A percentile compares a stretch with the other conserved stretches of the same genome.
These are phyloP conservation scores for Chenopodium berlandieri DNA, from an alignment of 148 eudicot species.

Conservation along the genomic window DNA sequence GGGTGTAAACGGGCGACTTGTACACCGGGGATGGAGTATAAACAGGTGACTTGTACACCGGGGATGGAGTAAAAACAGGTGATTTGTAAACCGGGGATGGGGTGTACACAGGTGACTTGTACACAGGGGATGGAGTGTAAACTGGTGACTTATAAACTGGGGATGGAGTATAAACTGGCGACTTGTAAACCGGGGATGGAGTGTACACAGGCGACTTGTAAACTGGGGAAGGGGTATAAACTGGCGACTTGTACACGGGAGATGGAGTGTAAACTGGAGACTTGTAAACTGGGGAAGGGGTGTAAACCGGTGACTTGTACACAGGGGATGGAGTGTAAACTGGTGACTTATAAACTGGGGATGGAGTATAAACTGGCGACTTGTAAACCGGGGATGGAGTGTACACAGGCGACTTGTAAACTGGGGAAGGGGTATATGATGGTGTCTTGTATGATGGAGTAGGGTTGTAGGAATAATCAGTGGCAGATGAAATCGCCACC, in stretches of 20 bases:
- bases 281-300: not conserved
- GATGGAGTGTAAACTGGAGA: not conserved
- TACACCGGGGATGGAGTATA: not conserved
- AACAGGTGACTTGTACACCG: not conserved
- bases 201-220: not conserved
- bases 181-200: not conserved
- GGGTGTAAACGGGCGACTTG: not conserved
- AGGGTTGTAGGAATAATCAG: conserved; percentile 13
- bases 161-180: not conserved
- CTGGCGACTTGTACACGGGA: not conserved
- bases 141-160: not conserved
- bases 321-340: not conserved
- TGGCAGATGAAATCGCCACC: conserved; percentile 8
- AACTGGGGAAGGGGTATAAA: not conserved
- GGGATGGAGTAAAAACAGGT: not conserved
- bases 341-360: not conserved
- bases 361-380: not conserved
- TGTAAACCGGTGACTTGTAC: not conserved
- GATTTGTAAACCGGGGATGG: not conserved
- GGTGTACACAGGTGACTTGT: conserved; percentile 2
- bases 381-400: not conserved
- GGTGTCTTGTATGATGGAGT: not conserved
- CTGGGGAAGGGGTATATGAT: not conserved
- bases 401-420: not conserved
- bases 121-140: not conserved